Evolutionary conservation across 2,329 filamentous ascomycete species (phyloP).

Genomic region (Alternaria dauci): DNA sequence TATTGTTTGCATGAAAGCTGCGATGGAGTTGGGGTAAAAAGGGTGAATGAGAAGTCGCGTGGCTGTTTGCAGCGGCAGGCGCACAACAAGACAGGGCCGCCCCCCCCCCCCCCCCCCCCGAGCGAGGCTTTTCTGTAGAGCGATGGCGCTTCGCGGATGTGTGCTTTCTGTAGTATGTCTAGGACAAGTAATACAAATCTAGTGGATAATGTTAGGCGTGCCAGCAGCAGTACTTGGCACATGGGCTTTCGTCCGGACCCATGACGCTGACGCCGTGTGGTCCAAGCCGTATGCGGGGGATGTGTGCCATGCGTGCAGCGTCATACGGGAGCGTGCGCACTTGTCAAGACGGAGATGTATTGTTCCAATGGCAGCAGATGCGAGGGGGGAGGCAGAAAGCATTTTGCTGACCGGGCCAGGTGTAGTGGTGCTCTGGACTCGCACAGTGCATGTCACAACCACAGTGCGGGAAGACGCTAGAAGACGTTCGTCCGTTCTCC

Average conservation of each 20-base stretch:
- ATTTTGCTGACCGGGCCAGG: neutral
- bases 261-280: neutral
- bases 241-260: neutral
- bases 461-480: conserved; percentile 21
- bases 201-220: neutral
- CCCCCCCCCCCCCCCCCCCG: neutral
- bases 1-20: neutral
- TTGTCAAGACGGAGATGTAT: neutral
- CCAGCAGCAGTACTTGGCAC: too few species aligned
- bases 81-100: conserved; percentile 3
- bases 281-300: conserved; percentile 14
- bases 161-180: neutral
- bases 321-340: neutral
- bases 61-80: conserved; percentile 8
- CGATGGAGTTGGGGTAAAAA: conserved; percentile 16
- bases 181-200: neutral
- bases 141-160: neutral
- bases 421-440: conserved; percentile 10
- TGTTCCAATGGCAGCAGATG: too few species aligned
- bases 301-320: conserved; percentile 10
- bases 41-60: conserved; percentile 8
- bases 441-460: conserved; percentile 15
- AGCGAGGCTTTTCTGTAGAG: neutral
- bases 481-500: conserved; percentile 4
- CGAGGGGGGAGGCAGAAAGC: too few species aligned